Conservation (phyloP, 169 alveolate genomes). For the Plasmodium vinckei region DNA sequence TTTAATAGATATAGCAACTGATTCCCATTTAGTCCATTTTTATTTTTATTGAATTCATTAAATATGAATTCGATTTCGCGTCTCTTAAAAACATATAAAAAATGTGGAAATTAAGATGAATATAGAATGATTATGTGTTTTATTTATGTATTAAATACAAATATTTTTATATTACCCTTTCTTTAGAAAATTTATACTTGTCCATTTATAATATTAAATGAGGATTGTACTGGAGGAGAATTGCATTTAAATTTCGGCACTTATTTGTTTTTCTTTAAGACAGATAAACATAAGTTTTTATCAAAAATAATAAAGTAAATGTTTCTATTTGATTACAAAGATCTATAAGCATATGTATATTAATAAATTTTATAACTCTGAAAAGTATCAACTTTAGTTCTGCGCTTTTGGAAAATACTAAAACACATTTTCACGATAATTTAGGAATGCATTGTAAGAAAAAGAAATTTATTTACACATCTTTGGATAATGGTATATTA, state of each 20-base stretch:
- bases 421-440: too few relatives aligned
- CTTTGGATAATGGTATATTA: too few relatives aligned
- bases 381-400: too few relatives aligned
- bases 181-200: conserved; percentile 61
- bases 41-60: conserved; percentile 65
- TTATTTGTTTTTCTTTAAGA: conserved; percentile 1
- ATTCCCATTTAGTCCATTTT: conserved; percentile 62
- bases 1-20: conserved; percentile 34
- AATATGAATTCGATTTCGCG: conserved; percentile 53
- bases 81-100: conserved; percentile 41
- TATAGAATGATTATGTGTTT: not conserved
- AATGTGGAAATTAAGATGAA: conserved; percentile 9
- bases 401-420: too few relatives aligned
- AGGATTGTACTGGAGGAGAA: conserved; percentile 10
- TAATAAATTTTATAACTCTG: too few relatives aligned
- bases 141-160: conserved; percentile 3
- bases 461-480: too few relatives aligned
- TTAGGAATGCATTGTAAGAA: too few relatives aligned
- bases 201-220: conserved; percentile 42
- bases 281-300: not conserved
- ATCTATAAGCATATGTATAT: too few relatives aligned
- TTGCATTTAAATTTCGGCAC: not conserved
- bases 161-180: conserved; percentile 63
- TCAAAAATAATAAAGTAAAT: not conserved
- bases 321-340: too few relatives aligned